These are phyloP conservation scores for Exutisphaerella laricina DNA, from an alignment of 2,329 filamentous ascomycete genomes.

Conservation along the genomic window DNA sequence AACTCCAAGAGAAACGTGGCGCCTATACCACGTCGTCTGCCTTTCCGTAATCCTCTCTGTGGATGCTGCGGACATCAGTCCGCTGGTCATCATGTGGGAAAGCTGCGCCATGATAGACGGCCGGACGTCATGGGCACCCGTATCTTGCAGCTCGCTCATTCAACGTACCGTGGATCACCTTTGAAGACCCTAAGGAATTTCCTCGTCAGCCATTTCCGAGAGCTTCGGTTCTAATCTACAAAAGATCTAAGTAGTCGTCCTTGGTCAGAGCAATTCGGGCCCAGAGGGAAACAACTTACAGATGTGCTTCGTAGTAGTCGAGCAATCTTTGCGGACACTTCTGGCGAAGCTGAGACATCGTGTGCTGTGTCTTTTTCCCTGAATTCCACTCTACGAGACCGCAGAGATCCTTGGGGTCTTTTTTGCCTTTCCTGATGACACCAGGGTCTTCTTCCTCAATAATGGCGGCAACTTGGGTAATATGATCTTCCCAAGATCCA, in stretches of 20 bases:
- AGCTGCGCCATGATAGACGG: not conserved
- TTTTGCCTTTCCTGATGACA: slow-evolving; percentile 17
- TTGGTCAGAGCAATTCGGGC: slow-evolving; percentile 8
- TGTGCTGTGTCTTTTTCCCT: slow-evolving; percentile 67
- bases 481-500: slow-evolving; percentile 71
- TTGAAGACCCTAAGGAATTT: slow-evolving; percentile 11
- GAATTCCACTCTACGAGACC: slow-evolving; percentile 72
- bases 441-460: slow-evolving; percentile 46
- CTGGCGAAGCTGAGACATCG: slow-evolving; percentile 61
- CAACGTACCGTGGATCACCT: slow-evolving; percentile 8
- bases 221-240: slow-evolving; percentile 22
- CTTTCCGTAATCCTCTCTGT: too few species aligned
- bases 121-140: too few species aligned
- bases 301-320: slow-evolving; percentile 36
- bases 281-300: slow-evolving; percentile 30
- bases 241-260: slow-evolving; percentile 24
- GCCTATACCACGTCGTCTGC: too few species aligned
- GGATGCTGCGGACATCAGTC: too few species aligned
- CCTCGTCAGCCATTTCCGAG: slow-evolving; percentile 13
- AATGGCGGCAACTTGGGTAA: slow-evolving; percentile 65
- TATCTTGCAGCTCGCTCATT: not conserved
- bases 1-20: too few species aligned
- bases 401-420: slow-evolving; percentile 48
- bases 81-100: not conserved
- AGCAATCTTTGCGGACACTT: slow-evolving; percentile 66